Evolutionary conservation across 73 alveolate genomes (phyloP).

Genomic region (Paramecium octaurelia): DNA sequence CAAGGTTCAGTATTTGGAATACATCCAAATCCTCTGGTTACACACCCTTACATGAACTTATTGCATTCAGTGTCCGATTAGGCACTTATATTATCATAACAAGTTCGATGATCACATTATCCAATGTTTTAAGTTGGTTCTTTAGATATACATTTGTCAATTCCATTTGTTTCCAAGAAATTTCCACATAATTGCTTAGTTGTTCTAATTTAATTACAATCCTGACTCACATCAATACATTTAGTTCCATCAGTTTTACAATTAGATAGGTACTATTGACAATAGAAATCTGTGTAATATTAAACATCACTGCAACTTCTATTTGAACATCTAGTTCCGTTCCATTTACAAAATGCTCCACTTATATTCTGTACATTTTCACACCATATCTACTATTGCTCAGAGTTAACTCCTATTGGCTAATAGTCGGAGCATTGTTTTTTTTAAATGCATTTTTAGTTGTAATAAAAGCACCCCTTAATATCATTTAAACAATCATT

Average conservation of each 20-base stretch:
- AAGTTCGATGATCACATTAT: not conserved
- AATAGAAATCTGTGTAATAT: not conserved
- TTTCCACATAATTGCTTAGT: not conserved
- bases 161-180: not conserved
- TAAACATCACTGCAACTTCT: not conserved
- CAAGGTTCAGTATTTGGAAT: not conserved
- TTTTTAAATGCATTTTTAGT: not conserved
- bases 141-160: not conserved
- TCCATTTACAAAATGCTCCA: not conserved
- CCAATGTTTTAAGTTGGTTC: not conserved
- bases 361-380: not conserved
- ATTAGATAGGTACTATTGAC: not conserved
- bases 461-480: not conserved
- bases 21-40: not conserved
- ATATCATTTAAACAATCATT: not conserved
- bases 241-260: slow-evolving; percentile 45
- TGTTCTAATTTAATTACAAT: not conserved
- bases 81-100: not conserved
- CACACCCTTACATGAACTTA: slow-evolving; percentile 14
- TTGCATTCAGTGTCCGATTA: not conserved
- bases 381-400: not conserved
- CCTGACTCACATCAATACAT: not conserved
- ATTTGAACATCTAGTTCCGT: not conserved
- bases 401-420: not conserved
- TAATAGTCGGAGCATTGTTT: not conserved